Base-by-base conservation (phyloP, 2,329 filamentous ascomycete species). In the Epichloe sibirici region DNA sequence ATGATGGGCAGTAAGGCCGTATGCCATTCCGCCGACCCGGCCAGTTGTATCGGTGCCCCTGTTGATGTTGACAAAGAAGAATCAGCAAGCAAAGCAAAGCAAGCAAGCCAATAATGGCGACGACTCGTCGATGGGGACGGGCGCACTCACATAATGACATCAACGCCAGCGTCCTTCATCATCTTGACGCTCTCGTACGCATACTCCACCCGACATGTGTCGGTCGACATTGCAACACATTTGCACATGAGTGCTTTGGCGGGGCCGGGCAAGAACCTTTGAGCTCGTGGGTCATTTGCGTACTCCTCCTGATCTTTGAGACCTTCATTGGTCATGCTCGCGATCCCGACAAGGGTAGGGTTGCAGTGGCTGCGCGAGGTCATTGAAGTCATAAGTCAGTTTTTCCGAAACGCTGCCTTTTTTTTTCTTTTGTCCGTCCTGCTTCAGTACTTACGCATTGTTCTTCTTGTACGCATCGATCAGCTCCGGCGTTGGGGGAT, bases 271-370 rank as follows among this genome's bases (percentile, higher is more conserved):
- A 53, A 31, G 44, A 53, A 50, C 11, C 43, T 21, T 15, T 53
- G 51, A 6, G 44, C 51, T 34, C 51, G 47, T 39, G 51, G 51
- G 39, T 62, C 60, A 37, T 58, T 51, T 9, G 58, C 56, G 2
- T 57, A 62, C 13, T 5, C 48, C 44, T 58, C 48, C 42, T 57
- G 58, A 21, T 57, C 52, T 7, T 57, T 51, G 43, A 56, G 48
- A 5, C 60, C 62, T 44, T 63, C 57, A 11, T 52, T 55, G 4
- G 60, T 63, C n/a, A 61, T 49, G 17, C 57, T 61, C 11, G 53
- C 61, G 8, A 62, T 51, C 6, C 54, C 46, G 1, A 53, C 55
- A 3, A 64, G 52, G 6, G 61, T 63, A 6, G 60, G 61, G 37
- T 60, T 62, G 35, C 57, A 62, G 43, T 53, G 51, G 17, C 51